phyloP scores from a whole-genome alignment of 345 rosid genomes.

The Hevea brasiliensis region DNA sequence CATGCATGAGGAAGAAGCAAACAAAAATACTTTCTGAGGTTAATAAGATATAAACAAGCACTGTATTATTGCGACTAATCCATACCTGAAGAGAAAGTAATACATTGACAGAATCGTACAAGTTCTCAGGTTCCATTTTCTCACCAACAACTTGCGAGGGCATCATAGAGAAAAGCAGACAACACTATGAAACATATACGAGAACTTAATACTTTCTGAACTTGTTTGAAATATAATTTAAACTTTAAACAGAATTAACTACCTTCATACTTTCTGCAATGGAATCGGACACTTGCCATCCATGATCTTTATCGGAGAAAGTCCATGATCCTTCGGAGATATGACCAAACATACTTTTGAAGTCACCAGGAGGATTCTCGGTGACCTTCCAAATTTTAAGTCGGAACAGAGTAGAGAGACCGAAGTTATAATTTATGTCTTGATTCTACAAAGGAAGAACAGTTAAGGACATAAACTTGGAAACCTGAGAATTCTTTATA shows the following conservation, averaged over 20 bases:
- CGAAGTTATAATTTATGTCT: not conserved
- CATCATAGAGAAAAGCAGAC: conserved; percentile 35
- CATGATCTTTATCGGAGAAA: conserved; percentile 26
- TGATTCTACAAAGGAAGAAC: not conserved
- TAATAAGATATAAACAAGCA: too few relatives aligned
- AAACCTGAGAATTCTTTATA: conserved; percentile 24
- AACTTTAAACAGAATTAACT: not conserved
- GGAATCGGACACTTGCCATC: conserved; percentile 29
- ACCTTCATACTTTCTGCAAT: conserved; percentile 31
- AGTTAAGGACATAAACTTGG: not conserved
- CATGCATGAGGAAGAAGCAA: not conserved
- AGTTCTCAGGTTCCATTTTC: conserved; percentile 25
- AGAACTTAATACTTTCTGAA: not conserved
- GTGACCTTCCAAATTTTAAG: too few relatives aligned
- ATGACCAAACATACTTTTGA: conserved; percentile 17
- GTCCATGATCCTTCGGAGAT: conserved; percentile 22
- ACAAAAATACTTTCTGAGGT: too few relatives aligned
- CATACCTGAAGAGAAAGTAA: conserved; percentile 42
- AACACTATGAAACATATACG: conserved; percentile 22
- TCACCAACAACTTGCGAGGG: conserved; percentile 33
- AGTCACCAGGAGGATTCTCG: conserved; percentile 19
- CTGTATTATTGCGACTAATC: not conserved
- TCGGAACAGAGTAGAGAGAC: too few relatives aligned
- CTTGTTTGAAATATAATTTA: too few relatives aligned
- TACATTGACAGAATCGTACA: conserved; percentile 36